Evolutionary conservation across 495 filamentous ascomycete species (phyloP), one percentile per base, ranked within the genome.

Genomic region (Tuber aestivum): DNA sequence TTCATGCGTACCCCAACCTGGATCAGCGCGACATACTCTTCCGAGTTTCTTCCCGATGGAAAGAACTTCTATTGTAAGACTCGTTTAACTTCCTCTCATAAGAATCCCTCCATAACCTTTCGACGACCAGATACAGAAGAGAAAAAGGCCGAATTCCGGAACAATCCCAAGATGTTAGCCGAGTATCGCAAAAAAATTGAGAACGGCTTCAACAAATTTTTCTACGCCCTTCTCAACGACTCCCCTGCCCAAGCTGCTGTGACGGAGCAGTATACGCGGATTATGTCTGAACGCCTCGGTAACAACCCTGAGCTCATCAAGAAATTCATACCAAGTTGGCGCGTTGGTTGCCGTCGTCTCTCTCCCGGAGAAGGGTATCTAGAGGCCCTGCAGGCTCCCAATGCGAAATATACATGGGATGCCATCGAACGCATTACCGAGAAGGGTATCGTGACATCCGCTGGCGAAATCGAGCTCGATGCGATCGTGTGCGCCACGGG

Each of bases 101-200:
- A 86, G 86, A 27, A 83, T 32, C 79, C 83, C 37, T 83, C 87
- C 23, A 85, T 86, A 44, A 86, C 84, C 42, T 87, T 72, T 82
- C 87, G 21, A 82, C 84, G 6, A 65, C 16, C 18, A 16, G 88
- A 86, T 72, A 85, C 84, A 1, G 70, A 83, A 10, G 85, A 87
- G 41, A 85, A 89, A 70, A 85, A 88, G 45, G 82, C 85, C 27
- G 83, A 71, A 0, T 88, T 89, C 78, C 84, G 85, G 44, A 82
- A 82, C 1, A 84, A 88, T 50, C 85, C 85, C 61, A 73, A 76
- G 70, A 75, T 77, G 2, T 84, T 86, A 69, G 81, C 83, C 68
- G 78, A 83, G 41, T 85, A 87, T 80, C 86, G 88, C 5, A 87
- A 87, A 76, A 81, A 84, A 81, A 85, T 88, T 71, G 88, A 90